Evolutionary conservation across 495 filamentous ascomycete genomes (phyloP).

Genomic region (Aspergillus funiculosus): DNA sequence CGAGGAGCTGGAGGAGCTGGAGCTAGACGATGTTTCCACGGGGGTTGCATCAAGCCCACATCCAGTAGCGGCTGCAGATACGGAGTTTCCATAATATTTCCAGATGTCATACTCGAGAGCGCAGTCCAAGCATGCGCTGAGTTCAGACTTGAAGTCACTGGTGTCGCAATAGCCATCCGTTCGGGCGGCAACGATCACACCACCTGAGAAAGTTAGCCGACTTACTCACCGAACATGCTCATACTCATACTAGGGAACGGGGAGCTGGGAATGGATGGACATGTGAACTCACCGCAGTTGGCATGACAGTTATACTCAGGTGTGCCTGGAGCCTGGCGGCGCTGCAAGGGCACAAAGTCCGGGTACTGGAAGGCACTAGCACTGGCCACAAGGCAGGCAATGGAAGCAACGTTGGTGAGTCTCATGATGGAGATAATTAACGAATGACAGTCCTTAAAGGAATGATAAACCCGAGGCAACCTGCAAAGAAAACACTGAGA

Average conservation of each 20-base stretch:
- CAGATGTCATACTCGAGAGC: conserved; percentile 45
- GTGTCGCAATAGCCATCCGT: conserved; percentile 35
- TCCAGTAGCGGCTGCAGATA: conserved; percentile 26
- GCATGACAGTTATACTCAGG: conserved; percentile 45
- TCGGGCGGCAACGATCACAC: conserved; percentile 34
- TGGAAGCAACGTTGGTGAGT: neutral
- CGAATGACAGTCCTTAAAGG: neutral
- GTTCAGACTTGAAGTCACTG: conserved; percentile 35
- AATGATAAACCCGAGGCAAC: neutral
- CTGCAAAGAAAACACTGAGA: neutral
- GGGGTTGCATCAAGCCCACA: conserved; percentile 41
- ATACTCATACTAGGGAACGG: neutral
- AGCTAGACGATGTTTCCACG: conserved; percentile 17
- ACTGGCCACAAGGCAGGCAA: conserved; percentile 8
- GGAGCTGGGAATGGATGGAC: neutral
- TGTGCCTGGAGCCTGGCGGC: conserved; percentile 32
- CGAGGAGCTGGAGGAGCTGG: conserved; percentile 11
- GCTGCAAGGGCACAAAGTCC: conserved; percentile 15
- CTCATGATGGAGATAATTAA: conserved; percentile 3
- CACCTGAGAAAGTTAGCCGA: conserved; percentile 25
- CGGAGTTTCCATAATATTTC: conserved; percentile 37
- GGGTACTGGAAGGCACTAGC: conserved; percentile 11
- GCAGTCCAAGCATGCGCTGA: conserved; percentile 40
- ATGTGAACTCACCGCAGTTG: conserved; percentile 37
- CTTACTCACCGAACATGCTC: conserved; percentile 4